Base-by-base conservation (phyloP, 2,329 filamentous ascomycete species). In the Sarocladium strictum region DNA sequence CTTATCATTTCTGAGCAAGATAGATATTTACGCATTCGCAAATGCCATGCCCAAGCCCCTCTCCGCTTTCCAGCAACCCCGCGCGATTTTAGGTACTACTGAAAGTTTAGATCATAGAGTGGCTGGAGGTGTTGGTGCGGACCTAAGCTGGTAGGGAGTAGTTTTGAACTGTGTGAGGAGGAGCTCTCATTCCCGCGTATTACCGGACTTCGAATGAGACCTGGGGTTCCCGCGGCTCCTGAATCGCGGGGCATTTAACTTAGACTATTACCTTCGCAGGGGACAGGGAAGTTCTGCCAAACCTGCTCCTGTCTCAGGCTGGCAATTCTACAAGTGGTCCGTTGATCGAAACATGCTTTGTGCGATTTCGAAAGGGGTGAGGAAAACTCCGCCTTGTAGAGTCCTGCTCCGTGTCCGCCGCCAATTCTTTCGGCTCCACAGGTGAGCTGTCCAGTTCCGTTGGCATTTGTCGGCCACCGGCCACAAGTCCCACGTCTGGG, bases 361-460 rank as follows among this genome's bases (percentile, higher is more conserved):
- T 17, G 15, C 33, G 26, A 12, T 43, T 9, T 53, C 35, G 33
- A 21, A 43, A 43, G 6, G 52, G 47, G 35, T 51, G 47, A 5
- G 47, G 47, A 23, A 51, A 35, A 19, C 23, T 33, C 15, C 47
- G 10, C 23, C 47, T 33, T 21, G 47, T 29, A 7, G 5, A 15
- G 4, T 10, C 26, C 17, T 14, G 24, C 21, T 29, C 35, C 2
- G 24, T 23, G n/a, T 45, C 24, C 4, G 37, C 23, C 10, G 53
- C 40, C 14, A 47, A 17, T 21, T 54, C 53, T 35, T 54, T 54
- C n/a, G 53, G 53, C 29, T 47, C 53, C 27, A 45, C 27, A 6
- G 53, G 38, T 26, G 53, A 45, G 26, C 53, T 33, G 29, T 47
- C 38, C 53, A 54, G 27, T 10, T 45, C 53, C 29, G 37, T 43